Evolutionary conservation across 352 stramenopile species (phyloP).

Genomic region (Pythium folliculosum): DNA sequence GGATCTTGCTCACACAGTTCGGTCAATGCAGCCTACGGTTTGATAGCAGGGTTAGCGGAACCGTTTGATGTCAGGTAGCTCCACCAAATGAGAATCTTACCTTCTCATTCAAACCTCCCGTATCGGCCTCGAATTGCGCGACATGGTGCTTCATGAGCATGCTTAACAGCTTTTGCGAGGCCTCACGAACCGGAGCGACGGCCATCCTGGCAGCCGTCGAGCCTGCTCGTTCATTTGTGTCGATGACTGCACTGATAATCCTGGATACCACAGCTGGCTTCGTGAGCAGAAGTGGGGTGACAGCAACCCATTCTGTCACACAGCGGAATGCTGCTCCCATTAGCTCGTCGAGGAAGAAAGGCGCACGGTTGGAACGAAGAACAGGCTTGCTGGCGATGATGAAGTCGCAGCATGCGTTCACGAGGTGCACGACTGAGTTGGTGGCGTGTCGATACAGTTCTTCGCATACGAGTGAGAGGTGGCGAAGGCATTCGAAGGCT

Average conservation of each 20-base stretch:
- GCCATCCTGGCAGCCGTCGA: slow-evolving; percentile 57
- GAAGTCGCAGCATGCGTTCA: slow-evolving; percentile 87
- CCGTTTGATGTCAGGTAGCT: not conserved
- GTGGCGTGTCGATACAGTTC: slow-evolving; percentile 76
- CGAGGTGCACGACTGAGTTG: slow-evolving; percentile 77
- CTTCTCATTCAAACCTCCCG: slow-evolving; percentile 54
- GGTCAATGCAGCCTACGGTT: slow-evolving; percentile 46
- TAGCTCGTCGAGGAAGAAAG: slow-evolving; percentile 83
- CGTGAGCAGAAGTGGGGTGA: slow-evolving; percentile 64
- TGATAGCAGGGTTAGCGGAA: not conserved
- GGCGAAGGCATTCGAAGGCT: slow-evolving; percentile 81
- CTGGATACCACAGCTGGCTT: slow-evolving; percentile 78
- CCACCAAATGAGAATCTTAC: slow-evolving; percentile 27
- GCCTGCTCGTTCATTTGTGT: slow-evolving; percentile 71
- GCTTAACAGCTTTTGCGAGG: slow-evolving; percentile 78
- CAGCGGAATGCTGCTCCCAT: slow-evolving; percentile 81
- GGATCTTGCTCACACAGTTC: slow-evolving; percentile 55
- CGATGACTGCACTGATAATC: slow-evolving; percentile 82
- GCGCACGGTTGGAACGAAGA: slow-evolving; percentile 67
- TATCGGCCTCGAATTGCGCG: slow-evolving; percentile 50
- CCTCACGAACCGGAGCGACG: slow-evolving; percentile 59
- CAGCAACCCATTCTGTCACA: slow-evolving; percentile 86
- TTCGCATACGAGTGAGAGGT: slow-evolving; percentile 77
- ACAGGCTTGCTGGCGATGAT: slow-evolving; percentile 78
- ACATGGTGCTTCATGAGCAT: slow-evolving; percentile 90